Base-by-base conservation (phyloP, 228 moss, liverwort and hornwort genomes). In the Sphagnum magellanicum region DNA sequence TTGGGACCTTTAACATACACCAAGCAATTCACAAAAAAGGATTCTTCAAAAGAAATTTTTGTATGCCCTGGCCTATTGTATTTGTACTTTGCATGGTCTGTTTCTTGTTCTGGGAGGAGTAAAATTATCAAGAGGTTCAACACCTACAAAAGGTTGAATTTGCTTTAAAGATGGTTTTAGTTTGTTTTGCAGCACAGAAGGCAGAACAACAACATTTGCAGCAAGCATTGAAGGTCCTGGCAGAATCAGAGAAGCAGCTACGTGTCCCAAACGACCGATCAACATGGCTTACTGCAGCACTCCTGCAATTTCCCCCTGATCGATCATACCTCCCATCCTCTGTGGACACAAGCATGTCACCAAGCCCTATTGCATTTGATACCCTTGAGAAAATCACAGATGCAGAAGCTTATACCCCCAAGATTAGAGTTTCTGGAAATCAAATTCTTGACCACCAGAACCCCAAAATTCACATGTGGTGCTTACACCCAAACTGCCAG, bases 271-370 rank as follows among this genome's bases (percentile, higher is more conserved):
- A 86, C 63, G 97, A 97, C 72, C 86, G 92, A 71, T 86, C 97
- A 11, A 97, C 97, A 49, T 97, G 97, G 97, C 79, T 97, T 53
- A 93, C 93, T 66, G 97, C 93, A 55, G 97, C 97, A 53, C 89
- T 97, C 66, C 79, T 97, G 60, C 97, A 97, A 69, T 91, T 97
- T 69, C 93, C 97, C 51, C 97, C 97, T 6, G 97, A 97, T 74
- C 83, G 88, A 14, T 97, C 97, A 9, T 97, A 89, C 63, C 97
- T 91, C 15, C 91, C 97, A 5, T 97, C 97, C 61, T 97, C 97
- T 48, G 84, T 89, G 61, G 93, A 91, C 69, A 97, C 93, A 51
- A 97, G 97, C 71, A 79, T 91, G 73, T 84, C 88, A 7, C 83
- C 91, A 6, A 97, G 97, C 63, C 93, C 93, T 6, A 83, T 86